Conservation (phyloP, 1,139 yeast genomes). For the Candida sojae region DNA sequence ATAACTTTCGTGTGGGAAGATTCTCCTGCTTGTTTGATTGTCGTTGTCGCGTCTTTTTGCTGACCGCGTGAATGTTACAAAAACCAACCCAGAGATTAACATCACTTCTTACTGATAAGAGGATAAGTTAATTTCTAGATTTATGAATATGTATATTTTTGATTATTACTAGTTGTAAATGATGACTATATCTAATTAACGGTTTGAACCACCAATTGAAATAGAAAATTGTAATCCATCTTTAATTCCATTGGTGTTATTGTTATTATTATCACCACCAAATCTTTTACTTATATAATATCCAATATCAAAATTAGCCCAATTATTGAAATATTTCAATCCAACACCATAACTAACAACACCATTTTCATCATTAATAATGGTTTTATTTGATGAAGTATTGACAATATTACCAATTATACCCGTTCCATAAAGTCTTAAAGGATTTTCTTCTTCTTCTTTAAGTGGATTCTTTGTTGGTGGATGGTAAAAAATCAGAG, state of each 20-base stretch:
- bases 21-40: too few relatives aligned
- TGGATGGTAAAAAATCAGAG: constrained; percentile 26
- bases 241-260: constrained; percentile 29
- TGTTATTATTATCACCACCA: constrained; percentile 16
- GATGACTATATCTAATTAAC: too few relatives aligned
- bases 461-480: constrained; percentile 13
- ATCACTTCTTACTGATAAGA: too few relatives aligned
- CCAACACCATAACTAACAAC: constrained; percentile 47
- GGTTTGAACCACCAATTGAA: constrained; percentile 45
- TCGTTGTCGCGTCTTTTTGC: too few relatives aligned
- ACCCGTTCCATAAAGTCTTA: constrained; percentile 44
- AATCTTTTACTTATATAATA: constrained; percentile 41
- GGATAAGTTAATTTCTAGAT: too few relatives aligned
- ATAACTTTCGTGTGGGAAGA: too few relatives aligned
- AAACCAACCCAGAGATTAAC: too few relatives aligned
- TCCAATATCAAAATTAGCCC: constrained; percentile 51
- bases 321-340: constrained; percentile 39
- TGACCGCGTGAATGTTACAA: too few relatives aligned
- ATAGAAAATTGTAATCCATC: constrained; percentile 52
- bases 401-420: constrained; percentile 36
- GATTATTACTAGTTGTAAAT: too few relatives aligned
- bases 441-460: constrained; percentile 30
- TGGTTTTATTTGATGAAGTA: constrained; percentile 10
- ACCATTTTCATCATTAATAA: constrained; percentile 23
- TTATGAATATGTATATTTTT: too few relatives aligned